Conservation (phyloP, 306 rosid species). For the Cicer bijugum region DNA sequence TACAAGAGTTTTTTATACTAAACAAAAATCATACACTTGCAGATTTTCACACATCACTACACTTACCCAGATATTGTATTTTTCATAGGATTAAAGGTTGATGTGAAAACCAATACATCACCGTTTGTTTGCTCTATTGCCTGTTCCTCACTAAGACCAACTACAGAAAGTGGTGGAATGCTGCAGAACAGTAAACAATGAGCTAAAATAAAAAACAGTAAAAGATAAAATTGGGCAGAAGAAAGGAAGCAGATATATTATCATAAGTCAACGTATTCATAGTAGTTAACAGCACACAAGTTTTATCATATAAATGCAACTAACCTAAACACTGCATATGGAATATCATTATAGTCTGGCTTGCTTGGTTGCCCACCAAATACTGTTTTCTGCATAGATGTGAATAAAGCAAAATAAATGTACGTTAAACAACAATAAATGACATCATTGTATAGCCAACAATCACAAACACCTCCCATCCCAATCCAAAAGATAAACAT, state of each 20-base stretch:
- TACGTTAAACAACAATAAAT: slow-evolving; percentile 14
- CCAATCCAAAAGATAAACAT: slow-evolving; percentile 21
- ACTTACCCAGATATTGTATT: slow-evolving; percentile 93
- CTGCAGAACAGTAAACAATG: slow-evolving; percentile 56
- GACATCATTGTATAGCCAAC: slow-evolving; percentile 3
- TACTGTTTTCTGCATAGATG: slow-evolving; percentile 71
- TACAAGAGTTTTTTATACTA: neutral
- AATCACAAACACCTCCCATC: neutral
- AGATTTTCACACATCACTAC: neutral
- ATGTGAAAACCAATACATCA: slow-evolving; percentile 78
- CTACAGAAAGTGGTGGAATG: slow-evolving; percentile 93
- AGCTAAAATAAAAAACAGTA: slow-evolving; percentile 28
- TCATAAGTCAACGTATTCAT: slow-evolving; percentile 2
- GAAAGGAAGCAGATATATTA: slow-evolving; percentile 23
- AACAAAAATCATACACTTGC: neutral
- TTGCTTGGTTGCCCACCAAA: slow-evolving; percentile 75
- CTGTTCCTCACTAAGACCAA: slow-evolving; percentile 93
- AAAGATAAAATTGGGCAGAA: slow-evolving; percentile 20
- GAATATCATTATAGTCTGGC: slow-evolving; percentile 68
- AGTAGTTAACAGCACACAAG: slow-evolving; percentile 11
- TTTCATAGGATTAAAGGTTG: slow-evolving; percentile 94
- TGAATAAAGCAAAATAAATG: slow-evolving; percentile 38
- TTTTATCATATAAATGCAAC: slow-evolving; percentile 8
- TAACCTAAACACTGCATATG: slow-evolving; percentile 60
- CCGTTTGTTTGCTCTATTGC: slow-evolving; percentile 80